phyloP scores from a whole-genome alignment of 192 early-diverging fungal genomes.

The Coemansia sp. region DNA sequence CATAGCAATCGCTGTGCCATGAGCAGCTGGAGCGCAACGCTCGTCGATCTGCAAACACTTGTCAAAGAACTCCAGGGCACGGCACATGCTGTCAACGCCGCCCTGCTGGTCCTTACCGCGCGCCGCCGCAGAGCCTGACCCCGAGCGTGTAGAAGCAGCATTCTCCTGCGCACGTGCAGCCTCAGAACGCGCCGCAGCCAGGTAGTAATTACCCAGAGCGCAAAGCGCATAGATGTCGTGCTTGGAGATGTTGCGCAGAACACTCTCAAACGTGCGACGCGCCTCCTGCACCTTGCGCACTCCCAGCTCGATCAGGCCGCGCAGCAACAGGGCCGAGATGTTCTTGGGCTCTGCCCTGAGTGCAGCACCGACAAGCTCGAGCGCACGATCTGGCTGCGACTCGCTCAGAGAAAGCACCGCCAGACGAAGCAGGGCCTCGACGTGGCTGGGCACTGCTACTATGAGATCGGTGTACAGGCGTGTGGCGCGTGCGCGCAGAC shows the following conservation, averaged over 20 bases:
- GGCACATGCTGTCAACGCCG: conserved; percentile 49
- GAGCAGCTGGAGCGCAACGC: conserved; percentile 72
- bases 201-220: conserved; percentile 76
- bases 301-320: conserved; percentile 64
- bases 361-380: conserved; percentile 60
- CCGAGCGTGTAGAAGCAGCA: no score
- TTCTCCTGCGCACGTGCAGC: background rate
- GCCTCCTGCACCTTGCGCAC: conserved; percentile 61
- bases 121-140: no score
- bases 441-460: conserved; percentile 63
- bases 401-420: conserved; percentile 61
- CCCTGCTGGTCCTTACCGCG: background rate
- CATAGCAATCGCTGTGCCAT: conserved; percentile 81
- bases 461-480: conserved; percentile 64
- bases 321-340: conserved; percentile 63
- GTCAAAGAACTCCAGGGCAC: conserved; percentile 79
- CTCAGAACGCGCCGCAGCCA: conserved; percentile 58
- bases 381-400: conserved; percentile 56
- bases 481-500: conserved; percentile 56
- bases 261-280: conserved; percentile 71
- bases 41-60: conserved; percentile 68
- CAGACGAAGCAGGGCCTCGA: conserved; percentile 75
- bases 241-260: conserved; percentile 71
- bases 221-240: conserved; percentile 77
- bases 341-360: conserved; percentile 61